Evolutionary conservation across 2,329 filamentous ascomycete species (phyloP).

Genomic region (Fusarium graminum): DNA sequence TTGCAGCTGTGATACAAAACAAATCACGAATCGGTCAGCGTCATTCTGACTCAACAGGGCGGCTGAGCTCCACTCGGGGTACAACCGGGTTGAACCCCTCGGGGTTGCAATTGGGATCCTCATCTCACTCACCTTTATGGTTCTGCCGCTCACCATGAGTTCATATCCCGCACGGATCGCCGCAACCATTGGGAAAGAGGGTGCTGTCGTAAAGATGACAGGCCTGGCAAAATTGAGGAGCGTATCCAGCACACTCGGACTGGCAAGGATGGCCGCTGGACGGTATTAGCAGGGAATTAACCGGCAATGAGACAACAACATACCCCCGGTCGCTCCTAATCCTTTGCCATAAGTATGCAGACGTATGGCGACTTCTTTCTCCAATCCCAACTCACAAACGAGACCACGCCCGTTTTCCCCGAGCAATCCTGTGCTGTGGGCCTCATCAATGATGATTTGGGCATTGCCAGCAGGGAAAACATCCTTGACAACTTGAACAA

Average conservation of each 20-base stretch:
- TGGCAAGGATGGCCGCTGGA: slow-evolving; percentile 1
- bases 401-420: background rate
- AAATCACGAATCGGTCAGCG: background rate
- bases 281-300: background rate
- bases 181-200: background rate
- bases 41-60: too few species aligned
- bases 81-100: too few species aligned
- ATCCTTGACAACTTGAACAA: background rate
- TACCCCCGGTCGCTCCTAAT: background rate
- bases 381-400: slow-evolving; percentile 1
- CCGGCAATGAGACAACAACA: background rate
- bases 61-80: too few species aligned
- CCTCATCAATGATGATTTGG: slow-evolving; percentile 4
- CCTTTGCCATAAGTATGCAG: slow-evolving; percentile 1
- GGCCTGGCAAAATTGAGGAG: slow-evolving; percentile 4
- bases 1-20: background rate
- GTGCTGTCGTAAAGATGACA: slow-evolving; percentile 1
- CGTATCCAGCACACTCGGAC: background rate
- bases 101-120: background rate
- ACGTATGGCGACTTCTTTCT: background rate
- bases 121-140: background rate
- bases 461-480: background rate
- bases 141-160: background rate
- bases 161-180: background rate
- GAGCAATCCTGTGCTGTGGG: slow-evolving; percentile 2